Base-by-base conservation (phyloP, 208 protist genomes). In the Leishmania aethiopica region DNA sequence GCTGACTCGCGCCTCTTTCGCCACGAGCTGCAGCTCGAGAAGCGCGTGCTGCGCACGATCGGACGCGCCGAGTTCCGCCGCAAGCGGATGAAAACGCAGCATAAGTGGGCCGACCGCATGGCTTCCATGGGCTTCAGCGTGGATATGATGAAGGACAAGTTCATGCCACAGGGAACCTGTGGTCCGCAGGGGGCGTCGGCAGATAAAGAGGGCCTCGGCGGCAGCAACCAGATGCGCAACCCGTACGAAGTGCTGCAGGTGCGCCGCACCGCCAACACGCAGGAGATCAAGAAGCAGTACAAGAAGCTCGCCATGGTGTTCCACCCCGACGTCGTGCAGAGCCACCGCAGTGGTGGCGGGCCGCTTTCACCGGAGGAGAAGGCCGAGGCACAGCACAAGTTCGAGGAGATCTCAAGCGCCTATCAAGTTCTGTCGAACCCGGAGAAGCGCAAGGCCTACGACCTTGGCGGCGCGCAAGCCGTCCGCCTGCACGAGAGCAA, bases 361-460 rank as follows among this genome's bases (percentile, higher is more conserved):
- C 70, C 66, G 13, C 49, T 78, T 7, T 80, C 82, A 40, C 80
- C 80, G 0, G 76, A 89, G 74, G 90, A 97, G 84, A 81, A 88
- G 49, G 73, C 51, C 0, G 77, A 86, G 32, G 85, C 90, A 42
- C 89, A 95, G 80, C 67, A 51, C 73, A 94, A 90, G 84, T 97
- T 97, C 84, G 91, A 92, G 42, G 82, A 81, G 35, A 94, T 97
- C 67, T 88, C 91, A 32, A 86, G 75, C 67, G 94, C 94, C 13
- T 97, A 97, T 73, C 93, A 96, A 76, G 87, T 97, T 53, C 85
- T 97, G n/a, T 96, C 93, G 7, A 97, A 97, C 78, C 87, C 92
- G 25, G 94, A 97, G 82, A 95, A 94, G 79, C 92, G 92, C 25
- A 85, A 86, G 60, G 92, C 94, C 28, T 97, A 92, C 80, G 93